Evolutionary conservation across 495 filamentous ascomycete species (phyloP).

Genomic region (Neurospora sp.): DNA sequence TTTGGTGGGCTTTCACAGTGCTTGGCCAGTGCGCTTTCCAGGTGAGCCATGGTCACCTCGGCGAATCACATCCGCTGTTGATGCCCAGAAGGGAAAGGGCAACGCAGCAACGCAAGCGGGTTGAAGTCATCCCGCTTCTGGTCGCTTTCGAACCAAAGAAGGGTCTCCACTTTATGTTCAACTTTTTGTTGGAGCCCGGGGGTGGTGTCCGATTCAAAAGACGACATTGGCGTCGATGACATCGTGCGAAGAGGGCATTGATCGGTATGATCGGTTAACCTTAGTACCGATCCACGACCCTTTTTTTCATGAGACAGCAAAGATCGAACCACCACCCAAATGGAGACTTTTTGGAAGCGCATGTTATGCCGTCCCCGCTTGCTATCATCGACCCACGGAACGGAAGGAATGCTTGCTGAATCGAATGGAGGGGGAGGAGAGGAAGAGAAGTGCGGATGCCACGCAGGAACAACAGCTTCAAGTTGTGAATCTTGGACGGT

Average conservation of each 20-base stretch:
- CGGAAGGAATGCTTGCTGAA: not conserved
- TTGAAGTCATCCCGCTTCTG: no score
- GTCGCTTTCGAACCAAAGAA: not conserved
- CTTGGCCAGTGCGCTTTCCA: not conserved
- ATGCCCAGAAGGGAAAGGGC: not conserved
- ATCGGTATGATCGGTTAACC: not conserved
- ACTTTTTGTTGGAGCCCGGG: not conserved
- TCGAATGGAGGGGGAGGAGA: not conserved
- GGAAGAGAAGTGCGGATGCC: not conserved
- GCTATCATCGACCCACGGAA: not conserved
- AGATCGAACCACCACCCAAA: not conserved
- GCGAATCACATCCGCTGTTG: not conserved
- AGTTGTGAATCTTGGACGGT: not conserved
- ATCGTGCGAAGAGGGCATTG: not conserved
- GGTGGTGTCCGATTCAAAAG: not conserved
- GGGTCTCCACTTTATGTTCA: not conserved
- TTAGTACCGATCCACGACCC: not conserved
- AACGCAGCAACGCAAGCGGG: not conserved
- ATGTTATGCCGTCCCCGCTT: not conserved
- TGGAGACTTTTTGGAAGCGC: not conserved
- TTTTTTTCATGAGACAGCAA: not conserved
- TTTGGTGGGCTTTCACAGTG: not conserved
- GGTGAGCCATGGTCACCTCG: not conserved
- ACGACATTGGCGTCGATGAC: not conserved
- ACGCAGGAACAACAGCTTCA: not conserved